Evolutionary conservation across 345 rosid species (phyloP), one percentile per base, ranked within the genome.

Genomic region (Linum usitatissimum): DNA sequence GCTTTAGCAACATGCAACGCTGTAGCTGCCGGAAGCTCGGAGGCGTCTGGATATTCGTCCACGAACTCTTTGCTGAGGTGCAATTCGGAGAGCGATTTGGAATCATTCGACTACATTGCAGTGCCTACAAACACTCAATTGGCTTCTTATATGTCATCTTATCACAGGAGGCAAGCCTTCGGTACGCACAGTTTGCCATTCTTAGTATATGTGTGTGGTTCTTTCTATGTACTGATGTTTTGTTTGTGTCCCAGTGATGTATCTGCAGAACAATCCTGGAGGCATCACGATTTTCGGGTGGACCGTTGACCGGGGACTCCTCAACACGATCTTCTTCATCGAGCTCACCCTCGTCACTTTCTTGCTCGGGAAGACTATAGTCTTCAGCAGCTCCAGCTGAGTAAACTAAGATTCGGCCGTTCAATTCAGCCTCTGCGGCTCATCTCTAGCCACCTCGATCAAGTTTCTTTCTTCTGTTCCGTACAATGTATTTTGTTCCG

Each of bases 201-300:
- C 60, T 19, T 23, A 23, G 28, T 23, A 23, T 23, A 23, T 23
- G 28, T 23, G 28, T 23, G 21, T 53, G 12, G 20, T 55, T 20
- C 55, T 51, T 45, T 45, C 10, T 45, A 45, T 45, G 51, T 15
- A 6, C 51, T 45, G 51, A 45, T 9, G 51, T 10, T 45, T 6
- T 10, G 51, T 45, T 45, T 45, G 4, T 45, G 51, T 45, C 17
- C 3, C 86, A 91, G 98, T 91, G 10, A 45, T 80, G 76, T 91
- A 91, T 68, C 66, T 91, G 77, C 96, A 86, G 84, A 75, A 45
- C 51, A 45, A 45, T 45, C 51, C 92, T 0, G 98, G 96, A 10
- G 98, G 98, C 36, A 86, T 88, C 64, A 91, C 98, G 1, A 80
- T 91, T 55, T 91, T 84, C 49, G 96, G 98, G 61, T 82, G 90